phyloP scores from a whole-genome alignment of 2,329 filamentous ascomycete species.

The Hypoxylon sp. region DNA sequence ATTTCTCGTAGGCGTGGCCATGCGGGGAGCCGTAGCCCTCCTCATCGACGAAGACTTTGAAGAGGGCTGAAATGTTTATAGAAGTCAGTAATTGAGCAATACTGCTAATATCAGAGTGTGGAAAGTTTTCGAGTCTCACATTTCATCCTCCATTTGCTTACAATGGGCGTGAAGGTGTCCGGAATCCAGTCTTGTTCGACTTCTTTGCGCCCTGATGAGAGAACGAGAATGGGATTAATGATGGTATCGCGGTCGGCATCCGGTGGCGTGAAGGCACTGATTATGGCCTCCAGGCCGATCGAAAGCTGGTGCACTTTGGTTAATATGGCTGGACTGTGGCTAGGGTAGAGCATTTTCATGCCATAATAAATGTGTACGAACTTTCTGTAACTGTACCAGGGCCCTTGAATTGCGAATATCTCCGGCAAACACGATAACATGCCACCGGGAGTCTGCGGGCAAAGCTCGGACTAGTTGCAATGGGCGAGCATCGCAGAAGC shows the following conservation, averaged over 20 bases:
- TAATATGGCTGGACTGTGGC: conserved; percentile 6
- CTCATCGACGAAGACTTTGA: conserved; percentile 72
- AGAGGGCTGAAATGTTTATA: conserved; percentile 61
- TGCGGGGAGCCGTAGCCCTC: conserved; percentile 69
- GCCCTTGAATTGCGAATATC: conserved; percentile 59
- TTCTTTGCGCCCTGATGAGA: conserved; percentile 63
- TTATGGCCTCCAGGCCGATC: conserved; percentile 39
- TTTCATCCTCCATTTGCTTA: conserved; percentile 69
- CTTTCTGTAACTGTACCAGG: conserved; percentile 50
- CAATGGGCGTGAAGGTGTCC: conserved; percentile 68
- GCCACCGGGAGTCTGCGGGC: conserved; percentile 61
- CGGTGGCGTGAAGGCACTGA: conserved; percentile 60
- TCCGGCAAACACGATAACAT: conserved; percentile 70
- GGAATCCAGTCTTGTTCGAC: conserved; percentile 69
- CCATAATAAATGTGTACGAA: conserved; percentile 32
- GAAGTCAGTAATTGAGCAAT: background rate
- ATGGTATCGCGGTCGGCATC: conserved; percentile 65
- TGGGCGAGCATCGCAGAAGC: conserved; percentile 71
- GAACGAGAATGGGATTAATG: conserved; percentile 70
- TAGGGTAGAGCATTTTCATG: background rate
- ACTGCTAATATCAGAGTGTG: background rate
- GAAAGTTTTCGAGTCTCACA: conserved; percentile 57
- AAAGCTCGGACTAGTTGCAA: conserved; percentile 68
- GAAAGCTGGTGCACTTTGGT: conserved; percentile 42
- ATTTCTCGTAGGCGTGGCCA: conserved; percentile 70